These are phyloP conservation scores for Colletotrichum tamarilloi DNA, from an alignment of 2,329 filamentous ascomycete genomes.

Conservation along the genomic window DNA sequence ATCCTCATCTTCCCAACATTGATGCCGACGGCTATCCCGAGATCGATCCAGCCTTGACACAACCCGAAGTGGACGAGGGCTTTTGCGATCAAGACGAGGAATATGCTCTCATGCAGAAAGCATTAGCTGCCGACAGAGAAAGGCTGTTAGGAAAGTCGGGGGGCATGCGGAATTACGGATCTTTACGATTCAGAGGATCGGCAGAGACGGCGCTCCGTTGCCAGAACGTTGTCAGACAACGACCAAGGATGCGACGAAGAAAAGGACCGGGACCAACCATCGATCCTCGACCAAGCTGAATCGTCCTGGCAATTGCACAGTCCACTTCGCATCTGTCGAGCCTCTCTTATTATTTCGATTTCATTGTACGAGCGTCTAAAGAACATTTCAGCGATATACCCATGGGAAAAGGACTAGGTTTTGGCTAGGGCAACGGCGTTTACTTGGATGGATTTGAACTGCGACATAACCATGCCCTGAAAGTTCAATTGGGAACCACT, in stretches of 20 bases:
- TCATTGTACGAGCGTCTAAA: neutral
- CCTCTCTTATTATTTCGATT: slow-evolving; percentile 1
- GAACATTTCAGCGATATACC: slow-evolving; percentile 26
- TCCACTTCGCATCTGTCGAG: neutral
- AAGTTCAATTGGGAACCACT: neutral
- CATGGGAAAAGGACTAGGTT: neutral
- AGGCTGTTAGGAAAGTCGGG: neutral
- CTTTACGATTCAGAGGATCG: slow-evolving; percentile 26
- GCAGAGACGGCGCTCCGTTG: slow-evolving; percentile 26
- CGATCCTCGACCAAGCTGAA: neutral
- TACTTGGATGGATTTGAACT: neutral
- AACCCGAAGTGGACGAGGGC: slow-evolving; percentile 26
- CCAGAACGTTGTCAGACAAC: slow-evolving; percentile 30
- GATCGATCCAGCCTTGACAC: neutral
- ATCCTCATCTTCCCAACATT: slow-evolving; percentile 1
- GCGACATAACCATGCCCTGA: neutral
- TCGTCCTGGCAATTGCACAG: neutral
- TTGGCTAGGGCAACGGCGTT: slow-evolving; percentile 23
- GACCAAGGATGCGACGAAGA: slow-evolving; percentile 33
- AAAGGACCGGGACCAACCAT: slow-evolving; percentile 11
- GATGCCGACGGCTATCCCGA: slow-evolving; percentile 5
- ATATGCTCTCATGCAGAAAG: neutral
- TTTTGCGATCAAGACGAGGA: slow-evolving; percentile 29
- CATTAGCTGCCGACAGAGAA: neutral
- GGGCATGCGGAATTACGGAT: slow-evolving; percentile 2